Evolutionary conservation across 2,329 filamentous ascomycete genomes (phyloP).

Genomic region (Ceratocystis cacaofunesta): DNA sequence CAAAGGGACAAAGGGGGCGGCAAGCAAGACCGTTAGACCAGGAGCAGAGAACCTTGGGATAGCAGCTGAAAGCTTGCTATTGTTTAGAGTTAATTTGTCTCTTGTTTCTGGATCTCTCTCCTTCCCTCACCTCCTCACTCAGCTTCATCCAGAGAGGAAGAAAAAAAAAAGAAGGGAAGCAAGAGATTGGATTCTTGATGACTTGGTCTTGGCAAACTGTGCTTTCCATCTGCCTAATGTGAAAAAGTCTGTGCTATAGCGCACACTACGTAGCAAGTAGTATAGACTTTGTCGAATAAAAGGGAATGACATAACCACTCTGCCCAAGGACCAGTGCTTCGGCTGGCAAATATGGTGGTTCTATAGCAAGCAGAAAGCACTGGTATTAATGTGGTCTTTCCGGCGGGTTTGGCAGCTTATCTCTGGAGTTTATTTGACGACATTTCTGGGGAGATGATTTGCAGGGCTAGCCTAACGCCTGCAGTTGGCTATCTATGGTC

Average conservation of each 20-base stretch:
- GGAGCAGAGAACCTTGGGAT: neutral
- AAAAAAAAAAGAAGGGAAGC: neutral
- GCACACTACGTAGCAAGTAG: neutral
- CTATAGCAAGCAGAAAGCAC: neutral
- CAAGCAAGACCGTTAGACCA: neutral
- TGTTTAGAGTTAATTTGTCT: neutral
- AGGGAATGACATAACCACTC: neutral
- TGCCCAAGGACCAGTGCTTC: neutral
- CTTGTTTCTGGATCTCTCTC: neutral
- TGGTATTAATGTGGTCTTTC: neutral
- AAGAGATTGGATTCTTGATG: neutral
- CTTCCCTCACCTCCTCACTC: neutral
- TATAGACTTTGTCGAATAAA: neutral
- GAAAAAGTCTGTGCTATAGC: neutral
- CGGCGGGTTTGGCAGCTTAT: neutral
- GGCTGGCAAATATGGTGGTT: neutral
- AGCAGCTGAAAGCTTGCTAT: neutral
- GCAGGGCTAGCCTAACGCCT: neutral
- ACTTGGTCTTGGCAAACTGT: neutral
- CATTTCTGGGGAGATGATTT: neutral
- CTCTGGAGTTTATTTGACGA: neutral
- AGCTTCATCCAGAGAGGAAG: neutral
- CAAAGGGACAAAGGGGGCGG: neutral
- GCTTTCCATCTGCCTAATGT: neutral
- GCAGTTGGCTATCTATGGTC: neutral